Evolutionary conservation across 2,329 filamentous ascomycete genomes (phyloP).

Genomic region (Venturia nashicola): DNA sequence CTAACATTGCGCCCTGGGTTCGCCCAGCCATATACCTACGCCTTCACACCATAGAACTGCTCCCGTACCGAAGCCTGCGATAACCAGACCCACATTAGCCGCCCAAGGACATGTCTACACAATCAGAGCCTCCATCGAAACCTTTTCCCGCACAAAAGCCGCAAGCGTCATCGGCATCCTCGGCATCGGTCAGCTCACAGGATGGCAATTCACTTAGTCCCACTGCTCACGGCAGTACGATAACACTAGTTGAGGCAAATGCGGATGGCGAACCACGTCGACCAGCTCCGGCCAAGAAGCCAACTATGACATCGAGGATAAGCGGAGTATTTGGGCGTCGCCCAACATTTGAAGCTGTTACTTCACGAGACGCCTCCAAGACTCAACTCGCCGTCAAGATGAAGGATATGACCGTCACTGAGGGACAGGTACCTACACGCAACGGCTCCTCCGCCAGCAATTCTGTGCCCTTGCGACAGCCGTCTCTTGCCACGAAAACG

Average conservation of each 20-base stretch:
- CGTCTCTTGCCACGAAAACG: constrained; percentile 6
- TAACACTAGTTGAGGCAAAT: constrained; percentile 9
- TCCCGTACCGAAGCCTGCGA: background rate
- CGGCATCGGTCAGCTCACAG: constrained; percentile 26
- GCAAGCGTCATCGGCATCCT: constrained; percentile 24
- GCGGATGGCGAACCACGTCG: constrained; percentile 19
- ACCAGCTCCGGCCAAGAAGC: constrained; percentile 19
- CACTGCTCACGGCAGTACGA: constrained; percentile 8
- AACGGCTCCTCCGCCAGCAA: constrained; percentile 18
- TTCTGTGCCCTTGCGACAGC: constrained; percentile 3
- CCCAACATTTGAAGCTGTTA: constrained; percentile 14
- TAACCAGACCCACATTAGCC: background rate
- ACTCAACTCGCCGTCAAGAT: constrained; percentile 9
- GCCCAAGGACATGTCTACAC: constrained; percentile 8
- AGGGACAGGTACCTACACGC: constrained; percentile 11
- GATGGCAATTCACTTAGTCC: constrained; percentile 18
- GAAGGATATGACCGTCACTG: constrained; percentile 6
- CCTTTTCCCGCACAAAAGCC: constrained; percentile 16
- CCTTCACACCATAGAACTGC: background rate
- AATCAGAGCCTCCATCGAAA: background rate
- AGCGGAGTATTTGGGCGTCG: constrained; percentile 24
- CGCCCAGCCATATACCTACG: background rate
- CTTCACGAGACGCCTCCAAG: constrained; percentile 10
- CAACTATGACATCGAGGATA: constrained; percentile 30
- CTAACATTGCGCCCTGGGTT: background rate